Base-by-base conservation (phyloP, 139 green algal genomes). In the Ettlia oleoabundans region DNA sequence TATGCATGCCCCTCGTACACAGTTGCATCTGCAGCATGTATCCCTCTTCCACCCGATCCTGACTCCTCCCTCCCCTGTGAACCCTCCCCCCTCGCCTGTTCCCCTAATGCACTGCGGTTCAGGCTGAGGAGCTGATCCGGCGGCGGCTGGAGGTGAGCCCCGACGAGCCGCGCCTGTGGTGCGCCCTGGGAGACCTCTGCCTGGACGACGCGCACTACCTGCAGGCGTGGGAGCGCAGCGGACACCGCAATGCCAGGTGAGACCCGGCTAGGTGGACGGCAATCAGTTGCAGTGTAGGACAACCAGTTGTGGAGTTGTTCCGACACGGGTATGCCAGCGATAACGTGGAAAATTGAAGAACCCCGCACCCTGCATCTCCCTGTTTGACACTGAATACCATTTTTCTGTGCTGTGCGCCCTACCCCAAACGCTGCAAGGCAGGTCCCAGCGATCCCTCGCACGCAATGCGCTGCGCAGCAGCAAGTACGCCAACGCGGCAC, bases 141-240 rank as follows among this genome's bases (percentile, higher is more conserved):
- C 40, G 84, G 33, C 80, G 93, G 38, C 83, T 98, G 82, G 83
- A 93, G 86, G 92, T 86, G 15, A 83, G 80, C 0, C 94, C 94
- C 18, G 80, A 94, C 42, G 92, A 98, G 73, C 87, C 96, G 4
- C 84, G 84, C 42, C 91, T 99, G 71, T 96, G 91, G 93, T 98
- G 95, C 74, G 89, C 89, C 0, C 86, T 99, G 82, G 96, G 95
- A 0, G 96, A 98, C 88, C 81, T 98, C n/a, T 89, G 89, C 21
- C 52, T 91, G 71, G 88, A 97, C 9, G 86, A 94, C 51, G 64
- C 43, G 1, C 86, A 88, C 78, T 98, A 97, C 73, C 33, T 87
- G 6, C 88, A 92, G 35, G 95, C 96, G 0, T 98, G 95, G 95
- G 84, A 93, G 65, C 42, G 88, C 40, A 95, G 88, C 13, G 88